Evolutionary conservation across 306 rosid genomes (phyloP).

Genomic region (Pyrus communis): DNA sequence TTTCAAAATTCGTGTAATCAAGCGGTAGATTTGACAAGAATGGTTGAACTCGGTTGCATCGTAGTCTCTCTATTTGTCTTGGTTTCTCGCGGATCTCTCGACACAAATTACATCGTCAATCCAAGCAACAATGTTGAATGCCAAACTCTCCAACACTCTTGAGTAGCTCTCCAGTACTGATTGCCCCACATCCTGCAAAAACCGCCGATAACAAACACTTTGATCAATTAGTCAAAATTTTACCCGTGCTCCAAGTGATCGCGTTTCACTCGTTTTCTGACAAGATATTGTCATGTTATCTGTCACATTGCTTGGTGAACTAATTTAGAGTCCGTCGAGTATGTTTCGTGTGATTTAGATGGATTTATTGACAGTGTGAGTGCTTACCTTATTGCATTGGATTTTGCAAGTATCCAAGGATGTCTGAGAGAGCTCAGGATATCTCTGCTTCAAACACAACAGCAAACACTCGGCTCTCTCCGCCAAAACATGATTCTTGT

Average conservation of each 20-base stretch:
- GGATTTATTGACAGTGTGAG: neutral
- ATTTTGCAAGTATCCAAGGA: slow-evolving; percentile 88
- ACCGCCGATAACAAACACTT: neutral
- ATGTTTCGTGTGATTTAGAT: too few relatives aligned
- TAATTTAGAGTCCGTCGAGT: too few relatives aligned
- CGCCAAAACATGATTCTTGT: slow-evolving; percentile 72
- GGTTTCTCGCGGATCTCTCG: slow-evolving; percentile 25
- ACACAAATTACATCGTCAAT: slow-evolving; percentile 31
- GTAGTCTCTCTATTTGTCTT: neutral
- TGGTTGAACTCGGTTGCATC: neutral
- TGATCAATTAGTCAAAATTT: neutral
- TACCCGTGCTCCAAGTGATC: neutral
- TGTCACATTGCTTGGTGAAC: neutral
- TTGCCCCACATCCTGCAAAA: slow-evolving; percentile 38
- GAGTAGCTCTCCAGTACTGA: slow-evolving; percentile 43
- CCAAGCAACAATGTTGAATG: slow-evolving; percentile 37
- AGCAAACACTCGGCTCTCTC: slow-evolving; percentile 74
- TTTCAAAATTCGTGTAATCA: neutral
- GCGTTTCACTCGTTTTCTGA: neutral
- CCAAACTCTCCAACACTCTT: slow-evolving; percentile 36
- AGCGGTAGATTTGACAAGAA: slow-evolving; percentile 6
- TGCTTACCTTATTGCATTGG: slow-evolving; percentile 66
- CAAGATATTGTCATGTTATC: neutral
- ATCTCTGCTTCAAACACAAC: slow-evolving; percentile 77
- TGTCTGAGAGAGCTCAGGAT: slow-evolving; percentile 88